These are phyloP conservation scores for Centaurea solstitialis DNA, from an alignment of 129 eudicot species.

Conservation along the genomic window DNA sequence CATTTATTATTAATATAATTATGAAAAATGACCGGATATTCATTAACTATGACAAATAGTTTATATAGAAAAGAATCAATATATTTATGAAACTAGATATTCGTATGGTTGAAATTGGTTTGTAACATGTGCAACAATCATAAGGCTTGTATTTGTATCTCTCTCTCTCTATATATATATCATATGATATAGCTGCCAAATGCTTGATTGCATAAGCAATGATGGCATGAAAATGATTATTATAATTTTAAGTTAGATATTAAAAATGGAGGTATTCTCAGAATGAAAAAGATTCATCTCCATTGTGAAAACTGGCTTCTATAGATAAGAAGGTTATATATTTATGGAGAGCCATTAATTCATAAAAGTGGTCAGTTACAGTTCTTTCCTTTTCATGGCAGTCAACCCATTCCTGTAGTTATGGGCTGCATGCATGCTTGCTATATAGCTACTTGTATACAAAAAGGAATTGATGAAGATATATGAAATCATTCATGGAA, in stretches of 20 bases:
- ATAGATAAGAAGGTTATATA: neutral
- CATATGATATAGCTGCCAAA: neutral
- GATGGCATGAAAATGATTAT: neutral
- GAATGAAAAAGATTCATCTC: neutral
- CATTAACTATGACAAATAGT: no score
- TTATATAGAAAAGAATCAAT: no score
- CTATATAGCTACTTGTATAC: neutral
- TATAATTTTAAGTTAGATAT: neutral
- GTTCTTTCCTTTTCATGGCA: conserved; percentile 28
- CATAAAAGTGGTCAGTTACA: conserved; percentile 1
- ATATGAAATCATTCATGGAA: neutral
- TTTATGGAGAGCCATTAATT: neutral
- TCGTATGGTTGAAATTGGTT: no score
- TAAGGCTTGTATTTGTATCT: no score
- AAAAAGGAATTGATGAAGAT: neutral
- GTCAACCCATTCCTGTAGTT: conserved; percentile 32
- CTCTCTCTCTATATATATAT: neutral
- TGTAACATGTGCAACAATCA: no score
- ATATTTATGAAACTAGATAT: no score
- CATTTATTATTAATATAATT: no score
- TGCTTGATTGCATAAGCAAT: conserved; percentile 8
- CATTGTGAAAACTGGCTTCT: neutral
- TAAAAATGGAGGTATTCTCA: no score
- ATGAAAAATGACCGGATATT: no score
- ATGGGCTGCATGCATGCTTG: conserved; percentile 31